Percentiles rank a stretch among this genome's conserved stretches.
Conservation (phyloP, 305 asterid genomes). For the Fraxinus greggii region DNA sequence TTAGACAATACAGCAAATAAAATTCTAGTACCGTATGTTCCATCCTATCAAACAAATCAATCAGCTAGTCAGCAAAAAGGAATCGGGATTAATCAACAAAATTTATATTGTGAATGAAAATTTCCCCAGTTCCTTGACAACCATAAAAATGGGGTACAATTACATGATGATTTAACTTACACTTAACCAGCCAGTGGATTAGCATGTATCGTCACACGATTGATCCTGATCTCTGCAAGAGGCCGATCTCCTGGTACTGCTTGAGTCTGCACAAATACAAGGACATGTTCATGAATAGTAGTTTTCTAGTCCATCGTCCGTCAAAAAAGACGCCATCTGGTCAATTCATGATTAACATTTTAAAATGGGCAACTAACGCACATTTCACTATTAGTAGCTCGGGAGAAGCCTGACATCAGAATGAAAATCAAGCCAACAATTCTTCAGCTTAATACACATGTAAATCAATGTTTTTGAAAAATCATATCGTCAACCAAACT, state of each 20-base stretch:
- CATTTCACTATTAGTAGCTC: neutral
- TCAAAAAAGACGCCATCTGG: neutral
- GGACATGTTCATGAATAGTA: neutral
- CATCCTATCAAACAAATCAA: neutral
- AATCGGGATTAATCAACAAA: neutral
- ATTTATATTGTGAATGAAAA: neutral
- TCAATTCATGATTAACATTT: neutral
- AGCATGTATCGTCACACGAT: constrained; percentile 86
- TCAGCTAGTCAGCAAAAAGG: neutral
- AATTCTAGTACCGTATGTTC: neutral
- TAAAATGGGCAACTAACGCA: neutral
- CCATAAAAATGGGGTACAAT: neutral
- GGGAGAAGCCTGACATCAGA: neutral
- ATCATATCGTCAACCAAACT: neutral
- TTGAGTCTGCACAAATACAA: constrained; percentile 59
- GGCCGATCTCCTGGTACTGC: constrained; percentile 84
- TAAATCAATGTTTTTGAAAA: neutral
- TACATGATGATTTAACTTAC: neutral
- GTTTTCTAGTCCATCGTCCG: neutral
- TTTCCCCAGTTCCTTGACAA: constrained; percentile 5
- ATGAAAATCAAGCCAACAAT: neutral
- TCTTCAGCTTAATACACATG: neutral
- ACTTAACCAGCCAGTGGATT: constrained; percentile 86
- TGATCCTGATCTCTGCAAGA: constrained; percentile 85
- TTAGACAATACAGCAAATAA: neutral